Evolutionary conservation across 257 asterid genomes (phyloP).

Genomic region (Petrea volubilis): DNA sequence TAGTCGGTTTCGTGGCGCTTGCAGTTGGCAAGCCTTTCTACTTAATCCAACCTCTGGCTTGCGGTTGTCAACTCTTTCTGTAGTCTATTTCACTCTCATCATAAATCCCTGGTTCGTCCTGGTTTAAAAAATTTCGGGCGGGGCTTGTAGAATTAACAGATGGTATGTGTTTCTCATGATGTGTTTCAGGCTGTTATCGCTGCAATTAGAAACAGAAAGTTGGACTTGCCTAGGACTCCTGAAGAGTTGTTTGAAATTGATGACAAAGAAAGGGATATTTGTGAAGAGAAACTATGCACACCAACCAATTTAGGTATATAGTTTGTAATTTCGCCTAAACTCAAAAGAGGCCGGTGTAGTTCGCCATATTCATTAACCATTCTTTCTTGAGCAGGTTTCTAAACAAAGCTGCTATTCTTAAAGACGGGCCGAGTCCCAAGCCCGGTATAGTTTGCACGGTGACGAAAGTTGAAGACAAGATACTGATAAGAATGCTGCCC

Average conservation of each 20-base stretch:
- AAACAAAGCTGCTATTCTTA: conserved; percentile 40
- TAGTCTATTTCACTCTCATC: too few species aligned
- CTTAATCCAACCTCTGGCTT: conserved; percentile 36
- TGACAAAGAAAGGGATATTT: conserved; percentile 23
- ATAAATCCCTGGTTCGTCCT: too few species aligned
- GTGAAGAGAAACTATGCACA: conserved; percentile 29
- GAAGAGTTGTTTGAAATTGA: conserved; percentile 16
- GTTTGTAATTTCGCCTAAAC: too few species aligned
- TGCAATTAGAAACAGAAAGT: conserved; percentile 39
- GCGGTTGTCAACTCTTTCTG: conserved; percentile 45
- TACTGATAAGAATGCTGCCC: conserved; percentile 48
- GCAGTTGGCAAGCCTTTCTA: conserved; percentile 46
- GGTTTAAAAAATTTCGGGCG: too few species aligned
- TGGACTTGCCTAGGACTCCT: conserved; percentile 20
- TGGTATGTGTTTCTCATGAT: too few species aligned
- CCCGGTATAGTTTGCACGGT: conserved; percentile 50
- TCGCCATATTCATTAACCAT: too few species aligned
- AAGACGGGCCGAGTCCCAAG: background rate
- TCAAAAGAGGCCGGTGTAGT: too few species aligned
- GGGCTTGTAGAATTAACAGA: too few species aligned
- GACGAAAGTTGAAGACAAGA: conserved; percentile 57
- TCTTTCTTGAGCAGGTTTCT: conserved; percentile 33
- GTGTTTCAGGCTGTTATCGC: conserved; percentile 42
- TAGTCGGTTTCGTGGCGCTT: conserved; percentile 47
- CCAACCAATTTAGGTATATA: conserved; percentile 35